These are phyloP conservation scores for Cornus suecica DNA, from an alignment of 148 eudicot species.

Conservation along the genomic window DNA sequence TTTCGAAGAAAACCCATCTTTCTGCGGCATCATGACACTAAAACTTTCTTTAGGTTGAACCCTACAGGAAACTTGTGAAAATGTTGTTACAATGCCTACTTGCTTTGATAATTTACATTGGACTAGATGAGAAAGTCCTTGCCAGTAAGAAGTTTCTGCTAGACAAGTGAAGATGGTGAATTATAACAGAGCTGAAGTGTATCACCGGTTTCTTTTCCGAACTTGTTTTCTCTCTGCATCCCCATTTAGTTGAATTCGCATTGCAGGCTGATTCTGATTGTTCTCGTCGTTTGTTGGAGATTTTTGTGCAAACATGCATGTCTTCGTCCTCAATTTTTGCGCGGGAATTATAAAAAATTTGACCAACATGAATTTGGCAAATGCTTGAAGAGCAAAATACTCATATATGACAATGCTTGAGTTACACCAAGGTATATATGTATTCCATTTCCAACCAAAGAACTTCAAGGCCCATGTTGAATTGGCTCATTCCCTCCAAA, in stretches of 20 bases:
- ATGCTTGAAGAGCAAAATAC: too few relatives aligned
- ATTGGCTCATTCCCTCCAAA: too few relatives aligned
- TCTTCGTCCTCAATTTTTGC: not conserved
- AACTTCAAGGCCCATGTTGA: too few relatives aligned
- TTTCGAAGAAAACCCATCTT: not conserved
- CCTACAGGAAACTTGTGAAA: too few relatives aligned
- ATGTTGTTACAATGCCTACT: too few relatives aligned
- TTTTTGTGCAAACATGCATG: not conserved
- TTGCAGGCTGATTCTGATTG: not conserved
- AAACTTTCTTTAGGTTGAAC: not conserved
- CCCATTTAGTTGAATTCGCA: not conserved
- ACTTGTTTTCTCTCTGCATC: not conserved
- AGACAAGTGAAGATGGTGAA: not conserved
- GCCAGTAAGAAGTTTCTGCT: not conserved
- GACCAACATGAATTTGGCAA: too few relatives aligned
- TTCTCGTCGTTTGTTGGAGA: not conserved
- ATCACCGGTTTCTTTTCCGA: not conserved
- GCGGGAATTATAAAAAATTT: too few relatives aligned
- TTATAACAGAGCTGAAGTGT: not conserved
- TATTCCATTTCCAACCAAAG: too few relatives aligned
- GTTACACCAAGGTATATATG: too few relatives aligned
- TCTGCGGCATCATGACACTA: not conserved
- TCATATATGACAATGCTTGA: too few relatives aligned
- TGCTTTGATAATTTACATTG: not conserved
- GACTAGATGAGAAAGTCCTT: not conserved